Evolutionary conservation across 805 yeast species (phyloP).

Genomic region (Grigorovia jiainica): DNA sequence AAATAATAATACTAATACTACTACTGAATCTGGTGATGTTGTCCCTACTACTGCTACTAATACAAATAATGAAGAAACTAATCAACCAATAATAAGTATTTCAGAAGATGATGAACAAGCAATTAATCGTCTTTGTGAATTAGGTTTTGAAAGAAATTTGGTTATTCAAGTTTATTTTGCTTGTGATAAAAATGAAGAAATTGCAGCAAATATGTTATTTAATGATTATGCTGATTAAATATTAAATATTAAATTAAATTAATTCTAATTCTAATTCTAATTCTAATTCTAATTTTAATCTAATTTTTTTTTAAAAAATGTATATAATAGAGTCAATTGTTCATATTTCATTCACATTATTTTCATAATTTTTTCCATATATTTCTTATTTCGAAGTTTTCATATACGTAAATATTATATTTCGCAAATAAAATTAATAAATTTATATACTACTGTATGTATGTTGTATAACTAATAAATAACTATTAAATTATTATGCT

Average conservation of each 20-base stretch:
- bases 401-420: too few relatives aligned
- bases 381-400: too few relatives aligned
- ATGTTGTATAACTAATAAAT: not conserved
- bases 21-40: conserved; percentile 12
- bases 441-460: too few relatives aligned
- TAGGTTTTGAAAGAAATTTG: conserved; percentile 82
- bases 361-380: not conserved
- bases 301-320: too few relatives aligned
- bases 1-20: conserved; percentile 27
- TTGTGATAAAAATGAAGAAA: conserved; percentile 94
- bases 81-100: conserved; percentile 38
- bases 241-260: not conserved
- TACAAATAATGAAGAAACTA: conserved; percentile 19
- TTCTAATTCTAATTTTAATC: too few relatives aligned
- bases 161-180: conserved; percentile 95
- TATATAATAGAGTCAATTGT: too few relatives aligned
- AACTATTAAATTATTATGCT: not conserved
- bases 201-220: conserved; percentile 87
- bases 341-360: too few relatives aligned
- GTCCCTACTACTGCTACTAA: conserved; percentile 24
- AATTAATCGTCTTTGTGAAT: conserved; percentile 78
- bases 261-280: too few relatives aligned
- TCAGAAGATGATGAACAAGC: conserved; percentile 83
- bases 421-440: not conserved
- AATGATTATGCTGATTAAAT: conserved; percentile 38